Percentiles rank a stretch among this genome's conserved stretches.
Conservation (phyloP, 305 asterid species). For the Fraxinus dipetala region DNA sequence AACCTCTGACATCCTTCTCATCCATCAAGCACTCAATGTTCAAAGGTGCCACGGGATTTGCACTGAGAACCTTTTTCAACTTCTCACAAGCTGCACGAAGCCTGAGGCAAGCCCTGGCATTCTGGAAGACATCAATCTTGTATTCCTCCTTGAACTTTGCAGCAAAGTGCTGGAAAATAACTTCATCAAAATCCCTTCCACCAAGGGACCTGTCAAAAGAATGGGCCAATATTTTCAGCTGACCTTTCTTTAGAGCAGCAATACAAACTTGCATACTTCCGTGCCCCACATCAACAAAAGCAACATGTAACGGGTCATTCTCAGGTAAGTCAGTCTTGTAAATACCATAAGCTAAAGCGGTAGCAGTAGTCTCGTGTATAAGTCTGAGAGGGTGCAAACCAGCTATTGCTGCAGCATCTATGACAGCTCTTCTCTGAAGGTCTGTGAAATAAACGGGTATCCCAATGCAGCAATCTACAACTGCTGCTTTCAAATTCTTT, state of each 20-base stretch:
- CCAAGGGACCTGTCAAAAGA: constrained; percentile 80
- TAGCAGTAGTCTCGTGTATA: constrained; percentile 90
- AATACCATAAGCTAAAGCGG: constrained; percentile 92
- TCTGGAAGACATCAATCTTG: constrained; percentile 81
- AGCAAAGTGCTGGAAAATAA: constrained; percentile 82
- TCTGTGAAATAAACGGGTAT: constrained; percentile 87
- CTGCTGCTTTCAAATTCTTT: constrained; percentile 76
- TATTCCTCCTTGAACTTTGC: constrained; percentile 81
- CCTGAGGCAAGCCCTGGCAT: constrained; percentile 89
- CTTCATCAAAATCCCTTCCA: constrained; percentile 94
- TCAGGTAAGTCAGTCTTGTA: constrained; percentile 94
- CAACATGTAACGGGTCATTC: constrained; percentile 66
- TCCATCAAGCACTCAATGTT: constrained; percentile 93
- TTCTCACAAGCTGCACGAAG: constrained; percentile 90
- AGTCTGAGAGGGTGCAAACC: constrained; percentile 85
- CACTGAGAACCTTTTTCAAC: constrained; percentile 87
- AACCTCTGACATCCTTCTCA: constrained; percentile 86
- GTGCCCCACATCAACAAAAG: constrained; percentile 87
- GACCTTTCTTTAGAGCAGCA: constrained; percentile 87
- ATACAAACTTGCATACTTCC: constrained; percentile 86
- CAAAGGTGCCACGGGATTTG: constrained; percentile 91
- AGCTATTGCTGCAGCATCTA: constrained; percentile 92
- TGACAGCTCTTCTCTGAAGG: constrained; percentile 86
- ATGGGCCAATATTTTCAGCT: constrained; percentile 82
- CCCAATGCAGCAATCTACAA: constrained; percentile 93